These are phyloP conservation scores for Fragosphaeria purpurea DNA, from an alignment of 2,329 filamentous ascomycete genomes.

Conservation along the genomic window DNA sequence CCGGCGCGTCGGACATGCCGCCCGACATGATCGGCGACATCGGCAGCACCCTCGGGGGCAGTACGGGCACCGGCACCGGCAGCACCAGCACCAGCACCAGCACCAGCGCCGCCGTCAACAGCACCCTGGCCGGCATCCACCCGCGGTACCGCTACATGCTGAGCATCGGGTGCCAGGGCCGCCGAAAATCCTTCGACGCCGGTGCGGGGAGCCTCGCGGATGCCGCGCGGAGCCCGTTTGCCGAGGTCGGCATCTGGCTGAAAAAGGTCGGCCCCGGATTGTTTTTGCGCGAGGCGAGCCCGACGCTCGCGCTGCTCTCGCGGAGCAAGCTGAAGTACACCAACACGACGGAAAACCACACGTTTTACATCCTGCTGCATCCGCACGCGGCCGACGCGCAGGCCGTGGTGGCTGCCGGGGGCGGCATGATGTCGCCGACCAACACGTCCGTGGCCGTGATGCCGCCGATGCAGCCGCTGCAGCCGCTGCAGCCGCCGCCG, in stretches of 20 bases:
- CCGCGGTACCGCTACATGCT: conserved; percentile 6
- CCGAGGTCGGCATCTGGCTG: conserved; percentile 8
- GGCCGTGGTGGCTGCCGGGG: not conserved
- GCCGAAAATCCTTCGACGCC: too few species aligned
- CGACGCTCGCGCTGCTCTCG: not conserved
- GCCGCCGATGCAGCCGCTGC: not conserved
- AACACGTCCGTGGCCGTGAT: not conserved
- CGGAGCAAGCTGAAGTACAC: not conserved
- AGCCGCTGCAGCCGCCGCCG: not conserved
- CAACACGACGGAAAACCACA: conserved; percentile 6
- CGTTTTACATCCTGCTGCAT: conserved; percentile 6
- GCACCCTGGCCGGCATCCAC: not conserved
- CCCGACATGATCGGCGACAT: too few species aligned
- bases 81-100: not conserved
- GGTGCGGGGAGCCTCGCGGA: too few species aligned
- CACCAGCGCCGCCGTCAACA: not conserved
- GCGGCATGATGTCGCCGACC: not conserved
- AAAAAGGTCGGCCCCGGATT: conserved; percentile 7
- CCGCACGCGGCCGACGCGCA: not conserved
- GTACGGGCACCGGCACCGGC: not conserved
- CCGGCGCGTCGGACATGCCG: too few species aligned
- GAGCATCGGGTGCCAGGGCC: not conserved
- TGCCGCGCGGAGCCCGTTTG: not conserved
- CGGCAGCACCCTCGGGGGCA: not conserved
- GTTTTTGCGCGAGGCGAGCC: conserved; percentile 6